These are phyloP conservation scores for Trapa incisa DNA, from an alignment of 345 rosid species.

Conservation along the genomic window DNA sequence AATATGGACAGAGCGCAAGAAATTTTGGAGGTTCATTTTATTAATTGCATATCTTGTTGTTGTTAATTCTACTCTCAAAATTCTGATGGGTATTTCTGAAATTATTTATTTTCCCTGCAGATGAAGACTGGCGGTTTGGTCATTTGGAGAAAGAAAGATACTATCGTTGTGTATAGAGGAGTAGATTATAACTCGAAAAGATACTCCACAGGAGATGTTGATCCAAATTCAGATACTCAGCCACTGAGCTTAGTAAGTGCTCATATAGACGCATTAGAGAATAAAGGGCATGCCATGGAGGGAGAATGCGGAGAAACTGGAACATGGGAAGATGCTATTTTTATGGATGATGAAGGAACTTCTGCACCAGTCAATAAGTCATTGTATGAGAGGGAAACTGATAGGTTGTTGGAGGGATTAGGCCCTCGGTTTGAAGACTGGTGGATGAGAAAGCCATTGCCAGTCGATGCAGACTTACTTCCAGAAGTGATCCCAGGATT, in stretches of 20 bases:
- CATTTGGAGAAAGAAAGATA: constrained; percentile 58
- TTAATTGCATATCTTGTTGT: neutral
- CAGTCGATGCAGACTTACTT: constrained; percentile 78
- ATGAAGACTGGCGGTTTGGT: constrained; percentile 82
- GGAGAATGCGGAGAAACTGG: constrained; percentile 11
- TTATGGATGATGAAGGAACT: constrained; percentile 10
- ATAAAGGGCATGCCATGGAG: neutral
- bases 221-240: neutral
- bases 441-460: constrained; percentile 92
- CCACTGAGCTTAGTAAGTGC: neutral
- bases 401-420: constrained; percentile 68
- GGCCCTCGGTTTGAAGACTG: constrained; percentile 83
- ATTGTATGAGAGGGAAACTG: constrained; percentile 68
- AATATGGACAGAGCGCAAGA: constrained; percentile 86
- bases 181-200: constrained; percentile 12
- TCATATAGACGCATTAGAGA: constrained; percentile 7
- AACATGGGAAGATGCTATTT: constrained; percentile 10
- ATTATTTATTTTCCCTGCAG: constrained; percentile 23
- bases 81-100: constrained; percentile 2
- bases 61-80: neutral
- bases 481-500: constrained; percentile 57
- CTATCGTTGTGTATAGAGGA: constrained; percentile 49
- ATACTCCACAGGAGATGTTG: neutral
- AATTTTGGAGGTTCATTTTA: constrained; percentile 53
- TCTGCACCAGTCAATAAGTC: constrained; percentile 27